Percentiles rank a stretch among this genome's conserved stretches.
These are phyloP conservation scores for Isatis tinctoria DNA, from an alignment of 345 rosid species.

Conservation along the genomic window DNA sequence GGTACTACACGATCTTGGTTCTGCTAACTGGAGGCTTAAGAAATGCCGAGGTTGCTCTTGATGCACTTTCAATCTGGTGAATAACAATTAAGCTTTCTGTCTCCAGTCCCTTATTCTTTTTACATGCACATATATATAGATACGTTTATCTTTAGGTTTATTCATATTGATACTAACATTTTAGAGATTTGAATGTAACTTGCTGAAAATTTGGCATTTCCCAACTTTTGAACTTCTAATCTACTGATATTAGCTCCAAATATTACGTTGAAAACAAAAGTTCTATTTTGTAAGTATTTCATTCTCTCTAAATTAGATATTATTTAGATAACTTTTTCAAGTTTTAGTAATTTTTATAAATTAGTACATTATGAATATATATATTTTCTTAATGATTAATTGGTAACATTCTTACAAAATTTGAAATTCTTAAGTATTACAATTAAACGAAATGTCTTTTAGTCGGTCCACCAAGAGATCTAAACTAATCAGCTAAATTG, in stretches of 20 bases:
- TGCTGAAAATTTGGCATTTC: not conserved
- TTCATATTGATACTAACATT: not conserved
- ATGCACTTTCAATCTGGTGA: slow-evolving; percentile 82
- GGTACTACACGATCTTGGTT: slow-evolving; percentile 67
- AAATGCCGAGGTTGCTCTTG: slow-evolving; percentile 60
- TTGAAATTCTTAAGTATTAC: not conserved
- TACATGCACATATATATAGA: not conserved
- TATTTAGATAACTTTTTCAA: not conserved
- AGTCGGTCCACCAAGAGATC: not conserved
- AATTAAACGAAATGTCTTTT: not conserved
- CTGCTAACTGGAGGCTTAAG: slow-evolving; percentile 58
- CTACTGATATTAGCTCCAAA: not conserved
- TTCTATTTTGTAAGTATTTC: not conserved
- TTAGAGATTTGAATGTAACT: not conserved
- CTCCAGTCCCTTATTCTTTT: not conserved
- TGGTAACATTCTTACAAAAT: not conserved
- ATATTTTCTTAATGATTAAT: no score
- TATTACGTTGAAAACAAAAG: not conserved
- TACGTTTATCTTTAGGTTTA: not conserved
- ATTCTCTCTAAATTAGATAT: not conserved
- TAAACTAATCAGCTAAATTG: not conserved
- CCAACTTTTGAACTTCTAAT: not conserved
- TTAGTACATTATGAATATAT: not conserved
- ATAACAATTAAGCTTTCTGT: not conserved
- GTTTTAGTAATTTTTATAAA: not conserved